Conservation (phyloP, 192 early-diverging fungal species). For the Obelidium mucronatum region DNA sequence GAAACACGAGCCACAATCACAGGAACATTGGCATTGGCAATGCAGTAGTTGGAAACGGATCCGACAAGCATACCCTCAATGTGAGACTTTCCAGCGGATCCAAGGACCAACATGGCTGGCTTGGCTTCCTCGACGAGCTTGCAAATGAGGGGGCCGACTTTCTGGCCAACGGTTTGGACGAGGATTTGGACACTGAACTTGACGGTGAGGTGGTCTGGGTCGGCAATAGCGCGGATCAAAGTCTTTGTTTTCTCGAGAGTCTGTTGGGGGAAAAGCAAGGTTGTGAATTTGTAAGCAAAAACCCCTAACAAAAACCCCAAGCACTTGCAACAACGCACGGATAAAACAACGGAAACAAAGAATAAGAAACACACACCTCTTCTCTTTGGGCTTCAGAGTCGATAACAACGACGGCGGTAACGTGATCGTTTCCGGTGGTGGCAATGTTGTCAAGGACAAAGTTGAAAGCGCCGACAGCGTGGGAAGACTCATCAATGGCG, state of each 20-base stretch:
- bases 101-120: constrained; percentile 50
- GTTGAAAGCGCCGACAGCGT: constrained; percentile 50
- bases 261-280: constrained; percentile 16
- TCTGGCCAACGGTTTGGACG: not conserved
- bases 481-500: constrained; percentile 50
- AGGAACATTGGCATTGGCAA: constrained; percentile 44
- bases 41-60: constrained; percentile 45
- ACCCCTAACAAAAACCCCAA: no score
- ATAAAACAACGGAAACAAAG: not conserved
- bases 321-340: no score
- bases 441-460: constrained; percentile 46
- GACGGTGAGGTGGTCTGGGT: constrained; percentile 34
- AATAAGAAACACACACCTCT: not conserved
- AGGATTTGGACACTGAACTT: constrained; percentile 40
- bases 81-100: constrained; percentile 52
- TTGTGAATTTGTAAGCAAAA: not conserved
- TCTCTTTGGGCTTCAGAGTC: constrained; percentile 38
- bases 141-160: constrained; percentile 44
- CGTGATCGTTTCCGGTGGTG: constrained; percentile 33
- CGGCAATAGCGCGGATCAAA: constrained; percentile 47
- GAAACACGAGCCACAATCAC: constrained; percentile 48
- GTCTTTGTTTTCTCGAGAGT: constrained; percentile 43
- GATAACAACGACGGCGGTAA: constrained; percentile 43
- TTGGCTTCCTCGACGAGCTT: constrained; percentile 44
- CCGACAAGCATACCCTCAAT: constrained; percentile 52